Base-by-base conservation (phyloP, 768 basidiomycete genomes). In the Jaapia argillacea region DNA sequence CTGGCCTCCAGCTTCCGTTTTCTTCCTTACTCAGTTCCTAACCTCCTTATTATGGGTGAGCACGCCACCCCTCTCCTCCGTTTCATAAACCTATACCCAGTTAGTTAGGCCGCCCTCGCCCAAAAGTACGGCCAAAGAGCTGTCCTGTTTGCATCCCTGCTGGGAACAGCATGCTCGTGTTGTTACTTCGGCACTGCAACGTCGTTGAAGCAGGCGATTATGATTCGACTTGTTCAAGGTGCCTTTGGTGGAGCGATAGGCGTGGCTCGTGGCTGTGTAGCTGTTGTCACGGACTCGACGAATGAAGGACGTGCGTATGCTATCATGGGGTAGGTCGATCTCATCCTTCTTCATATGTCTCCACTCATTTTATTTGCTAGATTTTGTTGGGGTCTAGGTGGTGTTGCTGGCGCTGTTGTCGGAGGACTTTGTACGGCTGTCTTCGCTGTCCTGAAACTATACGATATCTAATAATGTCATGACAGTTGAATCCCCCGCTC, bases 241-340 rank as follows among this genome's bases (percentile, higher is more conserved):
- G 72, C 93, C 23, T 96, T 94, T 55, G 86, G 85, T 3, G 93
- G 94, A 3, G 87, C 93, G 16, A 85, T 98, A 14, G 94, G 94
- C 18, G 94, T 97, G 22, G 93, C 91, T 36, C 77, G 94, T 55
- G 87, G 91, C 10, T 85, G 80, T 16, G 81, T 98, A 41, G 66
- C 86, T 12, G 81, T 82, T 50, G 74, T 99, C 45, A 93, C 96
- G 0, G 93, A 98, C 60, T 65, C 79, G 23, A 85, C 81, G 41
- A 99, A 99, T 60, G 93, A 97, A 62, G 86, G 86, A 21, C 74
- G 90, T 51, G 96, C 94, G 20, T 98, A 97, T 60, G 89, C 92
- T 37, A 86, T 93, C 45, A 68, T 97, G 39, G 93, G 92, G 78
- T 85, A 10, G 22, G 10, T 22, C 37, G 21, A 38, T 10, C 10